Base-by-base conservation (phyloP, 2,329 filamentous ascomycete species). In the Bipolaris gigantea region DNA sequence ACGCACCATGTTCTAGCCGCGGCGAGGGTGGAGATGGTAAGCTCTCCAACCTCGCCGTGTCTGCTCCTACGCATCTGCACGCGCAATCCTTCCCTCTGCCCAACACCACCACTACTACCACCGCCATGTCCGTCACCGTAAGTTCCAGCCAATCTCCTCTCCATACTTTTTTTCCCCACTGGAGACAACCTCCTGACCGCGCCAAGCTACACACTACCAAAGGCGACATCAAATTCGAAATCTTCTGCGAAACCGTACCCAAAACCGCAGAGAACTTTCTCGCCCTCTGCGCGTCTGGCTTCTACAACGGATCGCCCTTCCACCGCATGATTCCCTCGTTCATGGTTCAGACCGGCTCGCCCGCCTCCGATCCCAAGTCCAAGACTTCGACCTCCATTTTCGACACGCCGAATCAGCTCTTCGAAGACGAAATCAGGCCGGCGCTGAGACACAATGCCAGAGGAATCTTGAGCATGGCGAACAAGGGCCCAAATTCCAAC, bases 241-340 rank as follows among this genome's bases (percentile, higher is more conserved):
- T 99, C 63, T 97, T 97, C 79, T 97, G 93, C 79, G 91, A 97
- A 74, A 88, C 89, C 65, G 91, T 96, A 30, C 94, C 94, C 59
- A 92, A 93, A 75, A 96, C 94, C 0, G 89, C 92, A 59, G 90
- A 96, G 78, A 95, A 95, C 79, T 95, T 95, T 76, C 86, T 95
- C 63, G 90, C 90, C 48, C 86, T 94, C 59, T 92, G 89, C 79
- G 90, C 89, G 45, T 91, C 89, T 9, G 81, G 81, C 67, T 91
- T 89, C 79, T 94, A 92, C 78, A 80, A 89, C 71, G 75, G 76
- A 67, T 90, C 88, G 21, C 87, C 87, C 57, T 89, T 94, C 75
- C 90, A 94, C 80, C 87, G 90, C 48, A 80, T 90, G 59, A 92
- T 94, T 55, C 87, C 89, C 9, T 80, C 80, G 57, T 95, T 95